Conservation (phyloP, 495 filamentous ascomycete genomes). For the Aspergillus bertholletiae region DNA sequence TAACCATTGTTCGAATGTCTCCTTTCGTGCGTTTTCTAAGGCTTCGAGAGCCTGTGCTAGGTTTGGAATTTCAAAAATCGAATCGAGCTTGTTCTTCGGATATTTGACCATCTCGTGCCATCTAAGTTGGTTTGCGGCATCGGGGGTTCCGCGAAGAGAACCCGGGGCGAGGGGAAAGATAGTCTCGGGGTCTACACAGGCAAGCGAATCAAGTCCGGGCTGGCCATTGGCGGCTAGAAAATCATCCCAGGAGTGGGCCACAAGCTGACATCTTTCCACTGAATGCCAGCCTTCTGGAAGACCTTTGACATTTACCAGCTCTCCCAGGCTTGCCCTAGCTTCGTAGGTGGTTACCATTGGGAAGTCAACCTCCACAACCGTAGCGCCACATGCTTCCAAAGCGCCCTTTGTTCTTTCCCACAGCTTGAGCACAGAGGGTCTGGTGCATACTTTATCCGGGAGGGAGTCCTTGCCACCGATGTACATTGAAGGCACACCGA, state of each 20-base stretch:
- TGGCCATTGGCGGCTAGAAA: constrained; percentile 27
- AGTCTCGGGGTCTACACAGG: constrained; percentile 24
- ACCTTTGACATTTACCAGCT: constrained; percentile 28
- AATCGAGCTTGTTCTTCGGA: constrained; percentile 18
- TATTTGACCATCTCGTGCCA: constrained; percentile 35
- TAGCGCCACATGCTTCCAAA: constrained; percentile 28
- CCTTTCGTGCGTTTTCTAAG: constrained; percentile 27
- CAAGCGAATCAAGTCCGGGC: constrained; percentile 20
- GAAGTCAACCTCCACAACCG: constrained; percentile 32
- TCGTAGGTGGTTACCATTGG: constrained; percentile 31
- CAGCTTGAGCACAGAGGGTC: constrained; percentile 27
- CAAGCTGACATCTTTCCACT: constrained; percentile 32
- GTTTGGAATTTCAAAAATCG: constrained; percentile 24
- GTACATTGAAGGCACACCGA: constrained; percentile 34
- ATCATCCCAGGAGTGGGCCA: constrained; percentile 34
- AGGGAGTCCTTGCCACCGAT: constrained; percentile 25
- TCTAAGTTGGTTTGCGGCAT: constrained; percentile 26
- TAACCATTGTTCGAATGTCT: constrained; percentile 34
- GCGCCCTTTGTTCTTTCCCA: constrained; percentile 23
- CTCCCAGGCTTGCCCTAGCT: constrained; percentile 22
- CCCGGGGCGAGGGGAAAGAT: constrained; percentile 33
- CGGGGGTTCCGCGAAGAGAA: constrained; percentile 25
- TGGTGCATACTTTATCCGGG: constrained; percentile 21
- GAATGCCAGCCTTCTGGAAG: constrained; percentile 30
- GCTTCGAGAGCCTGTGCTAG: constrained; percentile 26